These are phyloP conservation scores for Diutina pseudorugosa DNA, from an alignment of 1,139 yeast genomes.

Conservation along the genomic window DNA sequence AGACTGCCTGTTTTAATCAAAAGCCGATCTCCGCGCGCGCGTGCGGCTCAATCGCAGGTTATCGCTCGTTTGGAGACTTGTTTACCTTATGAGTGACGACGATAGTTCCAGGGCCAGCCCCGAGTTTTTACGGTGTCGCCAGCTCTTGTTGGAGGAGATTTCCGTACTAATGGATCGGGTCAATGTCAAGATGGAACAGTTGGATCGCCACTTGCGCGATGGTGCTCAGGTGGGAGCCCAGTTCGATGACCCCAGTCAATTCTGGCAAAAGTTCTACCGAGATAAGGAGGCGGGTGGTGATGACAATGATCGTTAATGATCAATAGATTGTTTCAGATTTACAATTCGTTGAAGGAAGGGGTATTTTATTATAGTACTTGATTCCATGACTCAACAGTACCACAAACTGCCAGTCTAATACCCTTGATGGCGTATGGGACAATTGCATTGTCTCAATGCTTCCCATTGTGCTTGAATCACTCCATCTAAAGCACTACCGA, in stretches of 20 bases:
- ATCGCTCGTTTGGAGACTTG: too few species aligned
- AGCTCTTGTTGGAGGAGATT: background rate
- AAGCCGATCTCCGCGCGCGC: too few species aligned
- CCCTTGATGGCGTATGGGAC: too few species aligned
- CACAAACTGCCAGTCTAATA: too few species aligned
- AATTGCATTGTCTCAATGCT: too few species aligned
- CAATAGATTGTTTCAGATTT: too few species aligned
- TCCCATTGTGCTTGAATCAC: too few species aligned
- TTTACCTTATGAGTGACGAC: background rate
- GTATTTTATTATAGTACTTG: too few species aligned
- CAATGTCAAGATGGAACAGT: background rate
- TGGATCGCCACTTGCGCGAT: conserved; percentile 1
- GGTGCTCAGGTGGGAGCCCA: background rate
- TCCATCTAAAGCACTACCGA: too few species aligned
- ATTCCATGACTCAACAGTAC: too few species aligned
- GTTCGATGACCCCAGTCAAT: background rate
- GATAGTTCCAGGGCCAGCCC: background rate
- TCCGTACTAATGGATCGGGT: background rate
- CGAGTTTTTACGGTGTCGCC: background rate
- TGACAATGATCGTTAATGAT: background rate
- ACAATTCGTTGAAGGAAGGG: too few species aligned
- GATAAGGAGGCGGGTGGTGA: background rate
- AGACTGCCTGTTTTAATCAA: background rate
- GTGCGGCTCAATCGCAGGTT: too few species aligned
- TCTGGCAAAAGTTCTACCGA: background rate